Conservation (phyloP, 1,139 yeast species). For the Pichia terricola region DNA sequence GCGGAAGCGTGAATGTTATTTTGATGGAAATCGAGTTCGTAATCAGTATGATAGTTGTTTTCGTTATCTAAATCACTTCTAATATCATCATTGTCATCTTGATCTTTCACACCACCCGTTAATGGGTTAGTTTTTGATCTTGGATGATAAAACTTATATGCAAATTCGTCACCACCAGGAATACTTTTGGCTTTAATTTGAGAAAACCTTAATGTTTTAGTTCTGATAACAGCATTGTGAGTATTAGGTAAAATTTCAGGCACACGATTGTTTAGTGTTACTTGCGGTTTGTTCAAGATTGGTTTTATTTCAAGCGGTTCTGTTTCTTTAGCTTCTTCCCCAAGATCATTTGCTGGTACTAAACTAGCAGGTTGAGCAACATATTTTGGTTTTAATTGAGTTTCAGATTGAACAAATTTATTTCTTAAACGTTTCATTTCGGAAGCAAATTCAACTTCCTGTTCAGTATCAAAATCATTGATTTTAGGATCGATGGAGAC, state of each 20-base stretch:
- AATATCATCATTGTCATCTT: not conserved
- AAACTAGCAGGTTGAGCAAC: too few relatives aligned
- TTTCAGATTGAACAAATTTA: constrained; percentile 17
- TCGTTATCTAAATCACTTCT: not conserved
- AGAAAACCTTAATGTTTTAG: too few relatives aligned
- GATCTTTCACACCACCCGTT: not conserved
- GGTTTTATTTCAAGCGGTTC: too few relatives aligned
- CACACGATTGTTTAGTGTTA: too few relatives aligned
- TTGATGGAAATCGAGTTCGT: not conserved
- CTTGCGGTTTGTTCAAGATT: too few relatives aligned
- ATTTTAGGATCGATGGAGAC: constrained; percentile 10
- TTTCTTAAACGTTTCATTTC: constrained; percentile 55
- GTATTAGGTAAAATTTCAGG: constrained; percentile 3
- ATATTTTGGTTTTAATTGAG: not conserved
- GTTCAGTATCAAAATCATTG: constrained; percentile 48
- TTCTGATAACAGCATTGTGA: constrained; percentile 4
- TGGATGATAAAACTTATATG: not conserved
- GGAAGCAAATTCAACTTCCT: constrained; percentile 63
- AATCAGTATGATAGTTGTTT: not conserved
- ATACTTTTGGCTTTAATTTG: too few relatives aligned
- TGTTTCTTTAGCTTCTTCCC: too few relatives aligned
- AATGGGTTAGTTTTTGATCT: too few relatives aligned
- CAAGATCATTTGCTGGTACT: too few relatives aligned
- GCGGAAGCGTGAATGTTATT: not conserved
- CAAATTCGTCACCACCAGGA: not conserved